Evolutionary conservation across 805 yeast genomes (phyloP).

Genomic region (Candida nonsorbophila): DNA sequence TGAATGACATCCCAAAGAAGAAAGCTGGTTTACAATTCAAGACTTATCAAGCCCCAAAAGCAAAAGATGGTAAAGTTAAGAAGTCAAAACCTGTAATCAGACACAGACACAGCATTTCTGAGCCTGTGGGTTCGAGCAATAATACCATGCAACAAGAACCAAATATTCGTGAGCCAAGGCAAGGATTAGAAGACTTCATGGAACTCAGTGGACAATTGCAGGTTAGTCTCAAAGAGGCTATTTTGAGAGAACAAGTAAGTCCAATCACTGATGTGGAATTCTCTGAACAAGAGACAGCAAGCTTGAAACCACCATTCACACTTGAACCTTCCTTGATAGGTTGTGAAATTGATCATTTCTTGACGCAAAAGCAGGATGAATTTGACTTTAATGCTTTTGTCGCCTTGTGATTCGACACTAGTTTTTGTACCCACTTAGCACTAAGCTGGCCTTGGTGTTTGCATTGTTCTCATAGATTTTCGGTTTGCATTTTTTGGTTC

Average conservation of each 20-base stretch:
- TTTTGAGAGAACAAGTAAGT: too few relatives aligned
- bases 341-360: slow-evolving; percentile 18
- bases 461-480: not conserved
- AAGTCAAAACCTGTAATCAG: slow-evolving; percentile 13
- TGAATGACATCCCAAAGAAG: slow-evolving; percentile 9
- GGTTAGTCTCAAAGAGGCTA: too few relatives aligned
- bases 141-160: slow-evolving; percentile 3
- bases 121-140: slow-evolving; percentile 8
- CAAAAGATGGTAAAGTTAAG: slow-evolving; percentile 5
- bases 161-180: slow-evolving; percentile 1
- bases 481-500: slow-evolving; percentile 1
- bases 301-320: too few relatives aligned
- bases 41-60: slow-evolving; percentile 8
- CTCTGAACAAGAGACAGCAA: too few relatives aligned
- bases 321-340: too few relatives aligned
- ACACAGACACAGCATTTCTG: slow-evolving; percentile 21
- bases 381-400: slow-evolving; percentile 20
- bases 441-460: slow-evolving; percentile 3
- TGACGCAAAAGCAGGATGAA: slow-evolving; percentile 19
- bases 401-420: slow-evolving; percentile 3
- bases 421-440: slow-evolving; percentile 3
- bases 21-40: slow-evolving; percentile 14
- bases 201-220: slow-evolving; percentile 18
- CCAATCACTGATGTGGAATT: too few relatives aligned
- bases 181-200: slow-evolving; percentile 25